Base-by-base conservation (phyloP, 345 rosid species). In the Hibiscus mutabilis region DNA sequence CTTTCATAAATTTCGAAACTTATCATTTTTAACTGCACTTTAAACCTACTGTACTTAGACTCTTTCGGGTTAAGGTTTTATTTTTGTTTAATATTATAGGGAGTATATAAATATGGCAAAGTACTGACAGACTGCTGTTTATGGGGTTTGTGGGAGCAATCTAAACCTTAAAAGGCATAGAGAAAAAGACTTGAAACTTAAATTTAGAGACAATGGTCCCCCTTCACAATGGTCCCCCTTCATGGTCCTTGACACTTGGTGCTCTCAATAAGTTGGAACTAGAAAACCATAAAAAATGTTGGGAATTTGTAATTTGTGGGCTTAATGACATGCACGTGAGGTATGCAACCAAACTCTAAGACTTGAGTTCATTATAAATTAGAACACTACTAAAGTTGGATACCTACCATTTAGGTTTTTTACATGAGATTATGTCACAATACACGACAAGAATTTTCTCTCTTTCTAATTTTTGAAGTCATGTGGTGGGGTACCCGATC, bases 221-320 rank as follows among this genome's bases (percentile, higher is more conserved):
- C n/a, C n/a, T n/a, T n/a, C n/a, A n/a, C n/a, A n/a, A n/a, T n/a
- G n/a, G n/a, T n/a, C n/a, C n/a, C 77, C 35, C 71, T 55, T 21
- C 61, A 42, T 42, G n/a, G 44, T 73, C 27, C 52, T 52, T 18
- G 66, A 70, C 25, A 49, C 19, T 14, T 75, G 77, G 77, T 77
- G 81, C 79, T 77, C 31, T 55, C 84, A 79, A 74, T 73, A 76
- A 82, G 73, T 81, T 76, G 59, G 71, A 72, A 64, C 33, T 46
- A 18, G 46, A 29, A 55, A 47, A 18, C 22, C 42, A 76, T 73
- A 60, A 77, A 73, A 78, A 74, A 57, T 22, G 65, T n/a, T 55
- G 7, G 27, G 10, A 59, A 25, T 68, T 81, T 68, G 78, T 49
- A 83, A 83, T 58, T 72, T 78, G 84, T 82, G 90, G 90, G 77